Conservation (phyloP, 768 basidiomycete genomes). For the Pulveroboletus sp. region DNA sequence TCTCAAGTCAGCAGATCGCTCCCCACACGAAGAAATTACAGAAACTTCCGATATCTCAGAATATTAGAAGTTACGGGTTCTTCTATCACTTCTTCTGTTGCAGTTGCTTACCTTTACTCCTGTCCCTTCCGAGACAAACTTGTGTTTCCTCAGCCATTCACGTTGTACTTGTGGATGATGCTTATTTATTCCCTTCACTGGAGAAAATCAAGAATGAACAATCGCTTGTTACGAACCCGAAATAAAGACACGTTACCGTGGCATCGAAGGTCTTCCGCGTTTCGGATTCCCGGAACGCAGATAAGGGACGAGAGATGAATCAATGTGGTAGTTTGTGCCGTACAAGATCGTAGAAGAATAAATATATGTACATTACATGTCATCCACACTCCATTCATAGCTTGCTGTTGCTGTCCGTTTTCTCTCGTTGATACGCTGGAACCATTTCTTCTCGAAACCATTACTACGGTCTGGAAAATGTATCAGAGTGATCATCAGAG, state of each 20-base stretch:
- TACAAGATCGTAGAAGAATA: constrained; percentile 1
- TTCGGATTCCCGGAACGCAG: too few relatives aligned
- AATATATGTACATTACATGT: constrained; percentile 60
- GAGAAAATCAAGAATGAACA: constrained; percentile 6
- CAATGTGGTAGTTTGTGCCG: neutral
- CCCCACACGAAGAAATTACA: constrained; percentile 23
- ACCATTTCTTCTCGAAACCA: constrained; percentile 91
- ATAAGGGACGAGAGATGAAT: neutral
- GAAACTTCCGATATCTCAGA: constrained; percentile 30
- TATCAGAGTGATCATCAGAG: constrained; percentile 3
- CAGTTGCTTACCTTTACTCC: constrained; percentile 3
- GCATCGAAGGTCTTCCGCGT: neutral
- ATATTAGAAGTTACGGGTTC: constrained; percentile 22
- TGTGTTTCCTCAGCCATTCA: constrained; percentile 17
- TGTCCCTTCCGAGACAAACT: constrained; percentile 4
- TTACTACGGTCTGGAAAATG: constrained; percentile 71
- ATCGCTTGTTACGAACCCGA: neutral
- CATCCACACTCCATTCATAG: constrained; percentile 86
- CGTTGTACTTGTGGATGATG: constrained; percentile 9
- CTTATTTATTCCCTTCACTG: constrained; percentile 21
- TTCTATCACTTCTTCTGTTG: constrained; percentile 2
- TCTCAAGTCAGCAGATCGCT: constrained; percentile 23
- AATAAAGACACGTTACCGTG: too few relatives aligned
- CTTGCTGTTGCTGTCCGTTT: constrained; percentile 69
- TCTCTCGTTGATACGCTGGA: constrained; percentile 78